A percentile compares a stretch with the other conserved stretches of the same genome.
Evolutionary conservation across 169 alveolate species (phyloP).

Genomic region (Blepharisma undulans): DNA sequence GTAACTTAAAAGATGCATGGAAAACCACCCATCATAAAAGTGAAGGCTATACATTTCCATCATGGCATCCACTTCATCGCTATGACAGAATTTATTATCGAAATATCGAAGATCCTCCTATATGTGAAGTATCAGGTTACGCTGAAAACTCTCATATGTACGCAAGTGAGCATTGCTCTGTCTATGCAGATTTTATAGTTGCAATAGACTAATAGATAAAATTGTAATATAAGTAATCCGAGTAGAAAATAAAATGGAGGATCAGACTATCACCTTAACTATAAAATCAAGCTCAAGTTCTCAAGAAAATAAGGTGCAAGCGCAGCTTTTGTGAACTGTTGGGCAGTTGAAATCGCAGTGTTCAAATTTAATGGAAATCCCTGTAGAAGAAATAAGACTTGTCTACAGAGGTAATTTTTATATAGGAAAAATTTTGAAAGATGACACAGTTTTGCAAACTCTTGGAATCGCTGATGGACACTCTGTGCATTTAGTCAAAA

Average conservation of each 20-base stretch:
- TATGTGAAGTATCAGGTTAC: not conserved
- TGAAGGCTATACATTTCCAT: not conserved
- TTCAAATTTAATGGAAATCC: not conserved
- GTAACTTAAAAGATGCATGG: constrained; percentile 5
- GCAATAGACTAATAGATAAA: not conserved
- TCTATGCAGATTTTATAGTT: not conserved
- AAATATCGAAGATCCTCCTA: not conserved
- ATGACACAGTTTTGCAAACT: not conserved
- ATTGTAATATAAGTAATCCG: not conserved
- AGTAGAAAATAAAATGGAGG: not conserved
- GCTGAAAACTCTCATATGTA: not conserved
- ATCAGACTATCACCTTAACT: not conserved
- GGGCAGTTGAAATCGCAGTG: not conserved
- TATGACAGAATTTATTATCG: not conserved
- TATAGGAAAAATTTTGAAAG: not conserved
- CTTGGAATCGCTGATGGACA: not conserved
- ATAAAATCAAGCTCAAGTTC: not conserved
- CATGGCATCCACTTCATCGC: not conserved
- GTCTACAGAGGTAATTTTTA: not conserved
- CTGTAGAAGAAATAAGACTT: not conserved
- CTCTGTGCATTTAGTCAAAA: constrained; percentile 9
- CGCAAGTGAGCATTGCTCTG: not conserved
- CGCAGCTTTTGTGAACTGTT: not conserved
- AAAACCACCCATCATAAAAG: not conserved
- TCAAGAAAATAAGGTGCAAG: not conserved